A percentile compares a stretch with the other conserved stretches of the same genome.
These are phyloP conservation scores for Pyracantha coccinea DNA, from an alignment of 331 rosid genomes.

Conservation along the genomic window DNA sequence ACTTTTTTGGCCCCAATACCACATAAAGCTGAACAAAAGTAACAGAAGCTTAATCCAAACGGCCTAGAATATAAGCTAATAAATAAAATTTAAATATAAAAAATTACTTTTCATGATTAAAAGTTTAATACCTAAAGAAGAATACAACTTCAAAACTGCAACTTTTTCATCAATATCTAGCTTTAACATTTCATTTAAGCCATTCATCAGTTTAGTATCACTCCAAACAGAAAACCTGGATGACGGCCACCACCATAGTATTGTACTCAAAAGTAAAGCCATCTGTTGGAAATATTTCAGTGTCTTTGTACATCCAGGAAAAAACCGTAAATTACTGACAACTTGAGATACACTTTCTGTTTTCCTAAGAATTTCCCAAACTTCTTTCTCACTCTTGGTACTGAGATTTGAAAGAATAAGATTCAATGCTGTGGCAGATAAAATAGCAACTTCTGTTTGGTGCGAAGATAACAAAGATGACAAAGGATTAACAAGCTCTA, in stretches of 20 bases:
- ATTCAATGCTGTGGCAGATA: slow-evolving; percentile 58
- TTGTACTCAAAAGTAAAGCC: slow-evolving; percentile 62
- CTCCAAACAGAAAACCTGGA: slow-evolving; percentile 65
- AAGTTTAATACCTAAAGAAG: slow-evolving; percentile 64
- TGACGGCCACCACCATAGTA: slow-evolving; percentile 59
- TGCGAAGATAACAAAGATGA: slow-evolving; percentile 46
- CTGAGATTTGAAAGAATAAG: slow-evolving; percentile 46
- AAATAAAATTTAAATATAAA: neutral
- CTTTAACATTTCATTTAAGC: slow-evolving; percentile 33
- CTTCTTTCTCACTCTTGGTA: slow-evolving; percentile 38
- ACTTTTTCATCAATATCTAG: slow-evolving; percentile 30
- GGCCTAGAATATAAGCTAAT: slow-evolving; percentile 4
- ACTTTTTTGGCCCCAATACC: slow-evolving; percentile 52
- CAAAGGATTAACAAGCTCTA: slow-evolving; percentile 63
- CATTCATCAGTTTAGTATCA: slow-evolving; percentile 44
- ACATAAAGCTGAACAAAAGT: slow-evolving; percentile 63
- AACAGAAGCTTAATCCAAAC: slow-evolving; percentile 13
- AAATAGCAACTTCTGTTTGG: slow-evolving; percentile 44
- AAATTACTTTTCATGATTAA: neutral
- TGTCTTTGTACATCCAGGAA: slow-evolving; percentile 25
- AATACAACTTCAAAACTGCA: slow-evolving; percentile 64
- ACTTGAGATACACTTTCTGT: slow-evolving; percentile 34
- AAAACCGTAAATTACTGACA: slow-evolving; percentile 30
- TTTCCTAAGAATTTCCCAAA: slow-evolving; percentile 52
- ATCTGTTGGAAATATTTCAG: slow-evolving; percentile 49